Evolutionary conservation across 139 green algal species (phyloP).

Genomic region (Chlamydomonas sphaeroides): DNA sequence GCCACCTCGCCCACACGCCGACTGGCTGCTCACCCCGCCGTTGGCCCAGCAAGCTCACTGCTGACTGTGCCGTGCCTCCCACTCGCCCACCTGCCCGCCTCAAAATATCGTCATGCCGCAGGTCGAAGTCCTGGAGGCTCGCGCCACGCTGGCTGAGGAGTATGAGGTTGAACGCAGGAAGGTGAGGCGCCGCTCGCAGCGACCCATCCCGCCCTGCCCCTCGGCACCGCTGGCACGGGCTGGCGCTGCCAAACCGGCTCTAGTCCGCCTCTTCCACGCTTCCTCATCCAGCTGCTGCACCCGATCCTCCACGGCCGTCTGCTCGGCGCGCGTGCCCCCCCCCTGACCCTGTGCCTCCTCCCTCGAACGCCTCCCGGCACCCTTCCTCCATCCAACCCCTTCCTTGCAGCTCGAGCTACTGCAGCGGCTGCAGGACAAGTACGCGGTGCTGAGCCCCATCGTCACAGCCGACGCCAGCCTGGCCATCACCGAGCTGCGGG

Average conservation of each 20-base stretch:
- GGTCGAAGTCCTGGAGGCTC: slow-evolving; percentile 47
- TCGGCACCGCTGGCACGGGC: too few relatives aligned
- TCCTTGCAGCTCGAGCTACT: slow-evolving; percentile 38
- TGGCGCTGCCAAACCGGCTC: too few relatives aligned
- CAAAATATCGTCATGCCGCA: too few relatives aligned
- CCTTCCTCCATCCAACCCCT: neutral
- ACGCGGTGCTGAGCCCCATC: neutral
- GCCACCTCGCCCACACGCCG: too few relatives aligned
- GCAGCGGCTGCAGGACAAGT: slow-evolving; percentile 36
- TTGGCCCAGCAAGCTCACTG: too few relatives aligned
- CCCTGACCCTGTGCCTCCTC: neutral
- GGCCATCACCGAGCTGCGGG: slow-evolving; percentile 47
- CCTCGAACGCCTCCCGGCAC: neutral
- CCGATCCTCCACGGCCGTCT: neutral
- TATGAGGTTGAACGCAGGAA: slow-evolving; percentile 37
- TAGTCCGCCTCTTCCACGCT: too few relatives aligned
- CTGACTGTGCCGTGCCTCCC: too few relatives aligned
- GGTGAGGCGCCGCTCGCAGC: too few relatives aligned
- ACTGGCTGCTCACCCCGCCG: too few relatives aligned
- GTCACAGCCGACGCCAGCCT: slow-evolving; percentile 25
- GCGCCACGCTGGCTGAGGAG: slow-evolving; percentile 25
- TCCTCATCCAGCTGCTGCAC: neutral
- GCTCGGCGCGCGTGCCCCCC: too few relatives aligned
- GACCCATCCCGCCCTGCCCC: too few relatives aligned
- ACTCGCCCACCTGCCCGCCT: neutral